Percentiles rank a stretch among this genome's conserved stretches.
Conservation (phyloP, 225 moss, liverwort and hornwort genomes). For the Ulota crispa region DNA sequence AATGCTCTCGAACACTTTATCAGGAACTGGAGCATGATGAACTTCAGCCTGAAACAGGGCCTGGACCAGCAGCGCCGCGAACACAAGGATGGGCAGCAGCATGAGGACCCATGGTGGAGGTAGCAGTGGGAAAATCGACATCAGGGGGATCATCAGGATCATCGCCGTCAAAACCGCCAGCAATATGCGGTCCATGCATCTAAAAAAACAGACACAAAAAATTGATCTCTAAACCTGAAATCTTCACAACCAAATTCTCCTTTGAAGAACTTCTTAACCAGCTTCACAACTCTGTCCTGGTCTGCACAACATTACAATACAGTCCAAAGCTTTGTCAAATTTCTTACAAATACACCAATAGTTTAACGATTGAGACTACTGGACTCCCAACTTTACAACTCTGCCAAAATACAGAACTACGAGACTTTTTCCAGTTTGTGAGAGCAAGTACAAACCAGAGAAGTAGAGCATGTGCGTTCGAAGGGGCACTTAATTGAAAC, state of each 20-base stretch:
- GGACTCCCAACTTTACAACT: no score
- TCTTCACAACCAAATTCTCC: background rate
- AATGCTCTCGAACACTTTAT: slow-evolving; percentile 24
- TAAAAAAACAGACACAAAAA: background rate
- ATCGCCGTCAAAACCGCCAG: slow-evolving; percentile 29
- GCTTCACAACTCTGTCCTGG: background rate
- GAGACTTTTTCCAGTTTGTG: background rate
- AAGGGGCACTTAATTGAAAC: background rate
- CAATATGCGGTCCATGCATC: slow-evolving; percentile 43
- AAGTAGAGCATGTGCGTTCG: background rate
- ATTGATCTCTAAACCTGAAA: background rate
- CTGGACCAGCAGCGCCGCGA: slow-evolving; percentile 40
- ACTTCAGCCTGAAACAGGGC: slow-evolving; percentile 42
- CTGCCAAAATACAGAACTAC: background rate
- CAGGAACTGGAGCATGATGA: background rate
- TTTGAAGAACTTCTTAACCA: background rate
- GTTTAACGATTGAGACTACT: background rate
- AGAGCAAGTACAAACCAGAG: background rate
- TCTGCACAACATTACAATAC: slow-evolving; percentile 13
- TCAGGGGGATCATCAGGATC: slow-evolving; percentile 51
- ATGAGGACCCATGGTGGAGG: slow-evolving; percentile 49
- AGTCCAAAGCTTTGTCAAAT: slow-evolving; percentile 5
- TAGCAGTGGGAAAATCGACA: slow-evolving; percentile 39
- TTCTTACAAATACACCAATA: background rate
- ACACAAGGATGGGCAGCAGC: slow-evolving; percentile 49